Base-by-base conservation (phyloP, 371 early-diverging fungal species). In the Chytridium lagenaria region DNA sequence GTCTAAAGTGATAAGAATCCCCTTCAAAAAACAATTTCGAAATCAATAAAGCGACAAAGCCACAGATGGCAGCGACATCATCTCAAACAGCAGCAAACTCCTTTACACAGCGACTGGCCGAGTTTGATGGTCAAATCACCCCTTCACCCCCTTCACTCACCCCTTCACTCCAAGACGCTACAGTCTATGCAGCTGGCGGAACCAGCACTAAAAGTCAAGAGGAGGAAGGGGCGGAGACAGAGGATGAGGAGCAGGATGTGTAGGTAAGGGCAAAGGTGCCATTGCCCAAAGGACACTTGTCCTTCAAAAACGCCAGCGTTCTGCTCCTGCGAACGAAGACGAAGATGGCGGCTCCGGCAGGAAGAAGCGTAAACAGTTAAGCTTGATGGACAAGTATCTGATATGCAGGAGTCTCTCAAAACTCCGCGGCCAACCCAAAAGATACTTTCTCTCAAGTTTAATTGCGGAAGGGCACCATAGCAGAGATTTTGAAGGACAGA, bases 401-500 rank as follows among this genome's bases (percentile, higher is more conserved):
- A 52, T 52, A 5, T 52, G 55, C 55, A 52, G 26, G 55, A 52
- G 12, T 7, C 55, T 23, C 12, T 5, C 5, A 12, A 26, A n/a
- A 52, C 55, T 5, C 55, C 55, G 12, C 12, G 26, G 26, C 55
- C 55, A 5, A 52, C 55, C 55, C 55, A 52, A 26, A 52, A 52
- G 55, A 5, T 15, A 26, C 26, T 52, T n/a, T 7, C 55, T 23
- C 16, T 22, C 12, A 52, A 52, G 23, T 52, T n/a, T 23, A 26
- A 26, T 52, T 52, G 55, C 26, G 55, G 55, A 15, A 7, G 55
- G 5, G 55, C 55, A 52, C 55, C 26, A 52, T 52, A n/a, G 55
- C 55, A 12, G 55, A 52, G 55, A 52, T 52, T 52, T 23, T 52
- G 12, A 52, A 52, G 23, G 55, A n/a, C 5, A 7, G 55, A 5